phyloP scores from a whole-genome alignment of 257 asterid genomes.

The Capsicum rhomboideum region DNA sequence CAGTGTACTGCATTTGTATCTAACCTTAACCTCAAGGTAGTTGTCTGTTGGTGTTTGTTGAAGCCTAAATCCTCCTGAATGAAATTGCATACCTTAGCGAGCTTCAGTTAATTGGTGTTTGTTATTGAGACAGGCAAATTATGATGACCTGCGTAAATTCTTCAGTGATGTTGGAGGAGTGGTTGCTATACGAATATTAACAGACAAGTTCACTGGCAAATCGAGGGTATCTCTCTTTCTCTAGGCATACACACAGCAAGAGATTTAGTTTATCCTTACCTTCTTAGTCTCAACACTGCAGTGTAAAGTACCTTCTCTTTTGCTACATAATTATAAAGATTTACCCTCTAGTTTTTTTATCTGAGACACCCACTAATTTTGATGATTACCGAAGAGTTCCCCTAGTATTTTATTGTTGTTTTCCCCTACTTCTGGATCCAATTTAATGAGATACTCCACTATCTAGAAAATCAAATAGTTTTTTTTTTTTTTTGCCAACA shows the following conservation, averaged over 20 bases:
- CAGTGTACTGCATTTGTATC: conserved; percentile 87
- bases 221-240: conserved; percentile 61
- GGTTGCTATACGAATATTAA: conserved; percentile 65
- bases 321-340: background rate
- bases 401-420: background rate
- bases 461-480: background rate
- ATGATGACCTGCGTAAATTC: conserved; percentile 53
- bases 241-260: background rate
- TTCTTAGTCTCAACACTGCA: background rate
- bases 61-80: background rate
- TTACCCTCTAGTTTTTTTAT: background rate
- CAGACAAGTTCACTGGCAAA: conserved; percentile 67
- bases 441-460: background rate
- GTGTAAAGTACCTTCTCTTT: background rate
- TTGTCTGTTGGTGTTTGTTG: conserved; percentile 1
- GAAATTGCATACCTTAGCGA: background rate
- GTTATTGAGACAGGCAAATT: conserved; percentile 49
- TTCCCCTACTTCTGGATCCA: background rate
- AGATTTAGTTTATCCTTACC: background rate
- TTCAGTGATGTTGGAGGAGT: conserved; percentile 90
- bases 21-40: conserved; percentile 64
- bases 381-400: background rate
- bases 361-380: background rate
- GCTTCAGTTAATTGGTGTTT: background rate
- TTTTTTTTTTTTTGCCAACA: background rate